Evolutionary conservation across 2,329 filamentous ascomycete genomes (phyloP), one percentile per base, ranked within the genome.

Genomic region (Incumbomyces lentus): DNA sequence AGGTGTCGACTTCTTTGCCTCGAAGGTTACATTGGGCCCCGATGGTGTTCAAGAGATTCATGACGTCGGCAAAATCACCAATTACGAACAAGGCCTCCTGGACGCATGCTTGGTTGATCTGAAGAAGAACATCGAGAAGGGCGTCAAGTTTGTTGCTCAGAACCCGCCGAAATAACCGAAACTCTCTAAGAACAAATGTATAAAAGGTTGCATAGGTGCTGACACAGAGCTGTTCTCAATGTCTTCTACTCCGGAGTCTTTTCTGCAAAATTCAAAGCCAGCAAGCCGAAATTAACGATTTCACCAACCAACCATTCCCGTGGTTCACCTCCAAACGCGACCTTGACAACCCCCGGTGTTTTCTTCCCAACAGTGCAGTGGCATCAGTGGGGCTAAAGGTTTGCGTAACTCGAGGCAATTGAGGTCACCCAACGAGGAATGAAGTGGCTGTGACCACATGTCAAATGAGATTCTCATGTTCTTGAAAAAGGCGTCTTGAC

Each of bases 1-100:
- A 76, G 92, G 90, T 64, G 79, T 94, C 62, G 85, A 94, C 51
- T 98, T 94, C 85, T 98, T 98, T 75, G 84, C 87, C 66, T 89
- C 84, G 73, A 83, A 81, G 70, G 86, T 98, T 65, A 86, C 95
- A 77, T 86, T 98, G 63, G 92, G 92, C 73, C 88, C 89, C 68
- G 84, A 90, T 68, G 92, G 92, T 75, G 90, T 93, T 57, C 82
- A 92, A 79, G 84, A 94, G 80, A 90, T 96, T 68, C 77, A 84
- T 68, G 81, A 84, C 60, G 73, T 98, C 60, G 92, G 92, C 70
- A 76, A 85, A 70, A 65, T 96, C 65, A 86, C 86, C 64, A 79
- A 81, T 61, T 74, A 81, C 68, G 92, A 98, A 83, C 74, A 94
- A 80, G 81, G 82, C 71, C 82, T 98, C 60, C 73, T 98, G 62